Percentiles rank a stretch among this genome's conserved stretches.
Conservation (phyloP, 1,284 basidiomycete species). For the Sporisorium iseilematis-ciliati region DNA sequence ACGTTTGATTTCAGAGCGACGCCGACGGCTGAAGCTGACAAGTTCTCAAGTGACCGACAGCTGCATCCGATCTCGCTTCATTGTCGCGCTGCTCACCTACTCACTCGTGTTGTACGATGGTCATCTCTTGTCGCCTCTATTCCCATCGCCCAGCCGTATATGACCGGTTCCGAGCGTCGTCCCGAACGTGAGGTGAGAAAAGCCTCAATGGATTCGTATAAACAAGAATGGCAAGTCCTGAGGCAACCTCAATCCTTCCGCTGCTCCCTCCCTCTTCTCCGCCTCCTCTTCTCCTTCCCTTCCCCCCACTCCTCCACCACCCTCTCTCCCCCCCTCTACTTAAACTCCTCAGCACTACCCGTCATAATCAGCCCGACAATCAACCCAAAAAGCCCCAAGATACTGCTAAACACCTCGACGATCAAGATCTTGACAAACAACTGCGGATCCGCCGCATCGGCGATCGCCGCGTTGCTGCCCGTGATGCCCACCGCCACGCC, state of each 20-base stretch:
- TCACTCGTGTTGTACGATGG: neutral
- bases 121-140: neutral
- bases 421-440: conserved; percentile 68
- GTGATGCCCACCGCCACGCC: conserved; percentile 68
- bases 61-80: no score
- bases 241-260: no score
- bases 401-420: conserved; percentile 66
- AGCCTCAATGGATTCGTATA: no score
- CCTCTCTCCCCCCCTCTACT: conserved; percentile 12
- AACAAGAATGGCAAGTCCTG: no score
- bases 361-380: conserved; percentile 58
- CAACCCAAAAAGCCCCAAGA: conserved; percentile 67
- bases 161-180: no score
- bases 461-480: conserved; percentile 67
- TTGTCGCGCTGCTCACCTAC: no score
- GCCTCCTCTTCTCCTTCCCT: neutral
- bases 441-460: conserved; percentile 68
- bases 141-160: no score
- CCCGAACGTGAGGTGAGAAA: no score
- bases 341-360: conserved; percentile 43
- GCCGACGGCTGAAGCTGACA: no score
- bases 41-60: no score
- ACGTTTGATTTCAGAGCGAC: no score
- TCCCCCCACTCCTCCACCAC: conserved; percentile 1
- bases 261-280: neutral